These are phyloP conservation scores for Babesia bigemina DNA, from an alignment of 169 alveolate genomes.

Conservation along the genomic window DNA sequence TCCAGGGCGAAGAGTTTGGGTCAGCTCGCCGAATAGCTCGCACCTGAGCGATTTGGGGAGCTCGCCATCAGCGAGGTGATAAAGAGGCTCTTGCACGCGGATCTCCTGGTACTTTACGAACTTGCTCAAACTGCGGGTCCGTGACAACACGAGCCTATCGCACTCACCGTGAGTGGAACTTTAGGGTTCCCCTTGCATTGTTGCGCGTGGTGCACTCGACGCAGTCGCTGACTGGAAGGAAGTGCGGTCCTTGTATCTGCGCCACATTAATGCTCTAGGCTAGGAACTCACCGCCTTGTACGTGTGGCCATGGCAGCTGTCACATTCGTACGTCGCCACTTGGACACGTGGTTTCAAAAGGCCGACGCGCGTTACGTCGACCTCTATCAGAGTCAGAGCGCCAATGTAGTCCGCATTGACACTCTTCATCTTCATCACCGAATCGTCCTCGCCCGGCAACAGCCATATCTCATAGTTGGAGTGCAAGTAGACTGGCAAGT, in stretches of 20 bases:
- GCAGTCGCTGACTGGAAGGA: slow-evolving; percentile 91
- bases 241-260: slow-evolving; percentile 82
- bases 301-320: slow-evolving; percentile 90
- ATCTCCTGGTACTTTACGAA: slow-evolving; percentile 91
- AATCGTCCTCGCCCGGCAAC: slow-evolving; percentile 75
- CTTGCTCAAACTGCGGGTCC: slow-evolving; percentile 76
- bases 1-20: slow-evolving; percentile 71
- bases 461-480: slow-evolving; percentile 72
- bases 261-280: slow-evolving; percentile 46
- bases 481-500: slow-evolving; percentile 72
- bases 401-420: slow-evolving; percentile 92
- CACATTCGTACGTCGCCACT: slow-evolving; percentile 95
- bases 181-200: slow-evolving; percentile 85
- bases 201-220: slow-evolving; percentile 84
- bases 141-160: neutral
- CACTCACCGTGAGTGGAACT: slow-evolving; percentile 75
- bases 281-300: slow-evolving; percentile 71
- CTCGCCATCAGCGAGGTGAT: slow-evolving; percentile 93
- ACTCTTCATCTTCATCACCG: slow-evolving; percentile 85
- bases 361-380: slow-evolving; percentile 90
- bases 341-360: slow-evolving; percentile 90
- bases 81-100: slow-evolving; percentile 92
- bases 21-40: slow-evolving; percentile 84
- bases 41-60: slow-evolving; percentile 91
- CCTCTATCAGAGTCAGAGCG: slow-evolving; percentile 73